These are phyloP conservation scores for Aspergillus fischeri DNA, from an alignment of 2,329 filamentous ascomycete genomes.

Conservation along the genomic window DNA sequence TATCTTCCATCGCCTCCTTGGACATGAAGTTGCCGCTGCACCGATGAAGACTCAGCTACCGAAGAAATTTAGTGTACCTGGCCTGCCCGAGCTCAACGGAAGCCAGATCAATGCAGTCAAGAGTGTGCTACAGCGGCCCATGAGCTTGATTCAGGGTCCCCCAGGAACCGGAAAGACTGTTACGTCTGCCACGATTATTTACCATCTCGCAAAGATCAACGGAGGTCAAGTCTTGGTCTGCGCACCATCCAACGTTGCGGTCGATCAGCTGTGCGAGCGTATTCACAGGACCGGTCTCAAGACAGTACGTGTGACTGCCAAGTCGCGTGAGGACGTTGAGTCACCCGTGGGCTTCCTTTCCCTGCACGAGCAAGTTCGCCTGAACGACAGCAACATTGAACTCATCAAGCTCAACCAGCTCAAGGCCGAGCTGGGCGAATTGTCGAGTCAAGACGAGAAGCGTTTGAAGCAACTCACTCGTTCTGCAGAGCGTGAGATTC, in stretches of 20 bases:
- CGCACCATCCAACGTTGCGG: constrained; percentile 95
- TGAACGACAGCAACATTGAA: constrained; percentile 95
- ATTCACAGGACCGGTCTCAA: constrained; percentile 93
- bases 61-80: constrained; percentile 94
- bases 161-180: constrained; percentile 98
- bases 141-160: constrained; percentile 94
- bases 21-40: constrained; percentile 88
- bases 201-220: constrained; percentile 92
- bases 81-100: constrained; percentile 87
- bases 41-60: constrained; percentile 95
- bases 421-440: constrained; percentile 84
- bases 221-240: constrained; percentile 93
- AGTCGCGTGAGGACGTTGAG: constrained; percentile 97
- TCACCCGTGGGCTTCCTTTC: constrained; percentile 96
- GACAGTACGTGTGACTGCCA: constrained; percentile 95
- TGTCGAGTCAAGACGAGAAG: constrained; percentile 96
- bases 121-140: constrained; percentile 84
- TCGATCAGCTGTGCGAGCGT: constrained; percentile 95
- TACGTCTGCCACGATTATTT: constrained; percentile 97
- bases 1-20: constrained; percentile 94
- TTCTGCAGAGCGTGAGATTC: constrained; percentile 88
- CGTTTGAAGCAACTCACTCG: constrained; percentile 96
- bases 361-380: constrained; percentile 92
- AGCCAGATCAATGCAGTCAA: constrained; percentile 97
- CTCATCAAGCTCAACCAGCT: constrained; percentile 87